Conservation (phyloP, 306 rosid species). For the Dalbergia oliveri region DNA sequence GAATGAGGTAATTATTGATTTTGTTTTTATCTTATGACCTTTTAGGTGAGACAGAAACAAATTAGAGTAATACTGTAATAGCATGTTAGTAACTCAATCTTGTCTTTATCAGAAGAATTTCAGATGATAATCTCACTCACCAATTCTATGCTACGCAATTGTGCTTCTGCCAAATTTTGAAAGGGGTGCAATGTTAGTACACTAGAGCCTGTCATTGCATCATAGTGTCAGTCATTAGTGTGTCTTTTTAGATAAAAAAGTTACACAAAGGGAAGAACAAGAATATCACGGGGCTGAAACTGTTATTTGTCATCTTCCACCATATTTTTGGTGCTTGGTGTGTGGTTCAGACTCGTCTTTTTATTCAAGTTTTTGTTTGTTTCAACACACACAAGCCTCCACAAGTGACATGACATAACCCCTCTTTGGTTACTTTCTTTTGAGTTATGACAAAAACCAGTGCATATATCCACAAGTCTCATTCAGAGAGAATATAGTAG, state of each 20-base stretch:
- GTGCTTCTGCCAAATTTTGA: not conserved
- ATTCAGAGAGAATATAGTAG: slow-evolving; percentile 21
- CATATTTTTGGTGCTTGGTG: slow-evolving; percentile 28
- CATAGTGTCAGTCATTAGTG: slow-evolving; percentile 33
- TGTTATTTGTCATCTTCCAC: slow-evolving; percentile 66
- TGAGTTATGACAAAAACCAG: slow-evolving; percentile 37
- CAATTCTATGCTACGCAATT: slow-evolving; percentile 13
- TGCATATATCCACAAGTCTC: slow-evolving; percentile 25
- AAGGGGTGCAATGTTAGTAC: slow-evolving; percentile 2
- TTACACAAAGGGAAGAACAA: slow-evolving; percentile 42
- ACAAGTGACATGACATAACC: slow-evolving; percentile 34
- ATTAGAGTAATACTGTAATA: not conserved
- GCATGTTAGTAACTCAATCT: not conserved
- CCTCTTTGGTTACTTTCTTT: slow-evolving; percentile 15
- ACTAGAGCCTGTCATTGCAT: slow-evolving; percentile 9
- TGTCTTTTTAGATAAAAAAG: slow-evolving; percentile 25
- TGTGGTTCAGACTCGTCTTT: slow-evolving; percentile 20
- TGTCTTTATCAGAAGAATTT: slow-evolving; percentile 39
- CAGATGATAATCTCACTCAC: slow-evolving; percentile 43
- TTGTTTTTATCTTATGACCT: not conserved
- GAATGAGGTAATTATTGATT: slow-evolving; percentile 10
- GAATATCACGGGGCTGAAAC: slow-evolving; percentile 75
- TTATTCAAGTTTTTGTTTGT: slow-evolving; percentile 49
- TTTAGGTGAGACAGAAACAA: not conserved
- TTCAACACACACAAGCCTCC: slow-evolving; percentile 45